These are phyloP conservation scores for Yamadazyma epiphylla DNA, from an alignment of 1,139 yeast species.

Conservation along the genomic window DNA sequence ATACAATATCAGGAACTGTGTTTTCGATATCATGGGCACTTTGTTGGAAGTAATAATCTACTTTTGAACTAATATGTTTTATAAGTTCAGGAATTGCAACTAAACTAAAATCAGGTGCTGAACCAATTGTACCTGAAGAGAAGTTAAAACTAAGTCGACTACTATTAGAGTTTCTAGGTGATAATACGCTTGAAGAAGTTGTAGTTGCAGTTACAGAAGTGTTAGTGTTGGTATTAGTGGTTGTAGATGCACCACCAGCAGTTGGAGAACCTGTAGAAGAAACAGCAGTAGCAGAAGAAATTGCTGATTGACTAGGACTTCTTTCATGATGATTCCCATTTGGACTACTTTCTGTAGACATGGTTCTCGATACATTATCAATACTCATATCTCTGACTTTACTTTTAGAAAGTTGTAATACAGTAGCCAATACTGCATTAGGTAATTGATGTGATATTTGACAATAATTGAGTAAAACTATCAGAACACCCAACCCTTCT, in stretches of 20 bases:
- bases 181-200: too few species aligned
- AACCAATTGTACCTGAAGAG: slow-evolving; percentile 3
- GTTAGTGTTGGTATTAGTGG: slow-evolving; percentile 2
- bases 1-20: slow-evolving; percentile 78
- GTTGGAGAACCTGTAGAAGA: too few species aligned
- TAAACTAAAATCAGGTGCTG: slow-evolving; percentile 23
- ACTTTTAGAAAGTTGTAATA: slow-evolving; percentile 25
- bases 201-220: slow-evolving; percentile 3
- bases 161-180: slow-evolving; percentile 35
- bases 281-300: too few species aligned
- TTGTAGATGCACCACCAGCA: slow-evolving; percentile 1
- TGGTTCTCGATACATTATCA: slow-evolving; percentile 15
- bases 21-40: slow-evolving; percentile 66
- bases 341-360: slow-evolving; percentile 17
- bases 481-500: slow-evolving; percentile 72
- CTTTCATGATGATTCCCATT: slow-evolving; percentile 2
- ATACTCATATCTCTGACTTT: slow-evolving; percentile 16
- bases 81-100: slow-evolving; percentile 47
- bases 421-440: slow-evolving; percentile 20
- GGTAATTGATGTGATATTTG: slow-evolving; percentile 64
- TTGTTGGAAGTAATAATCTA: slow-evolving; percentile 53
- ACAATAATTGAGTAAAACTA: slow-evolving; percentile 57
- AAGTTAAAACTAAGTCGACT: slow-evolving; percentile 18
- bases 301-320: neutral
- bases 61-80: slow-evolving; percentile 39